Evolutionary conservation across 768 basidiomycete genomes (phyloP), one percentile per base, ranked within the genome.

Genomic region (Suillus hirtellus): DNA sequence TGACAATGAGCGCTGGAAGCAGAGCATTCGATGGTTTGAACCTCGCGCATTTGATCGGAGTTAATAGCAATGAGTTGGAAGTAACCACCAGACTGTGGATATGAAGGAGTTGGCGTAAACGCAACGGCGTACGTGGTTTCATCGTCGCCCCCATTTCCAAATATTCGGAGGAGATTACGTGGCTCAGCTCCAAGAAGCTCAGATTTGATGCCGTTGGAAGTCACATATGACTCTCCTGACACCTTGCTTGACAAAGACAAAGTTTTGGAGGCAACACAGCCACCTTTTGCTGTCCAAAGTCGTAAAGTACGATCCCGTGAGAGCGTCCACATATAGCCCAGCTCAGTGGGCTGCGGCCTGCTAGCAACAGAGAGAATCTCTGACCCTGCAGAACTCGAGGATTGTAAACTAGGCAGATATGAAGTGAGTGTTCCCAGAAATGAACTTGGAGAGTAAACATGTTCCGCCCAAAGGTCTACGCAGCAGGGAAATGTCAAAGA

Each of bases 281-380:
- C 88, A 61, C 86, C 80, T 72, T 89, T 85, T 35, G 88, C 82
- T 66, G 90, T 89, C 95, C 95, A 98, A 49, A 92, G 79, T 44
- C 94, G 84, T 47, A 99, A 80, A 40, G 88, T 89, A 61, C 90
- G 84, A 78, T 97, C 94, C 61, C 94, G 83, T 10, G 95, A 95
- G 47, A 99, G 82, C 1, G 94, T 89, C 86, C 93, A 96, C 24
- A 89, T 78, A 68, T 91, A 82, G 42, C 81, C 84, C 62, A 90
- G 80, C 71, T 91, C 90, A 15, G 89, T 89, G 19, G 90, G 90
- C 76, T 87, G 89, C 47, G 89, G 85, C 73, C 88, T 83, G 50
- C 86, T 87, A 7, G 91, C 84, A 46, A 93, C 79, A 50, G 90
- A 86, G 54, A 95, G 79, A 56, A 92, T 86, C 64, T 89, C 86